These are phyloP conservation scores for Penicillium alfredii DNA, from an alignment of 495 filamentous ascomycete genomes.

Conservation along the genomic window DNA sequence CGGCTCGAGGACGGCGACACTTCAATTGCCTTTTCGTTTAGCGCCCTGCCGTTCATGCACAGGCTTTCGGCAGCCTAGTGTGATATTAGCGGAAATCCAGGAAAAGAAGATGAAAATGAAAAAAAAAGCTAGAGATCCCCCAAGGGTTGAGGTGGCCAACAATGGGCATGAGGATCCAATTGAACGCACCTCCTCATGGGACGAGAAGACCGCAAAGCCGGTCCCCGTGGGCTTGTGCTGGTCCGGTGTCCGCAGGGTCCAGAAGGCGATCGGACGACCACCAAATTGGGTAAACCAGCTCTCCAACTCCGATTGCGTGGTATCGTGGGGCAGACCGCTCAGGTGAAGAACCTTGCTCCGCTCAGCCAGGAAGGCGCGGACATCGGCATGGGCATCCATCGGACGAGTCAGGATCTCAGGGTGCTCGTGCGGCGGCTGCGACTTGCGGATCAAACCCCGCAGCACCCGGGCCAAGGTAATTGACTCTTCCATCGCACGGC, in stretches of 20 bases:
- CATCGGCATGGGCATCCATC: constrained; percentile 94
- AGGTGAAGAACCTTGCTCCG: constrained; percentile 97
- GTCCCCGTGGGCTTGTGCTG: constrained; percentile 98
- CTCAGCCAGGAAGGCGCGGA: constrained; percentile 91
- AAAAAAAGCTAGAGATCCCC: too few relatives aligned
- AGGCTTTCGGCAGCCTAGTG: constrained; percentile 84
- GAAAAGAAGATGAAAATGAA: constrained; percentile 2
- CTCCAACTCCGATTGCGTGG: constrained; percentile 95
- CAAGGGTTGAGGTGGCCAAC: too few relatives aligned
- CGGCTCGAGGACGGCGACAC: constrained; percentile 94
- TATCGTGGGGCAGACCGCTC: constrained; percentile 94
- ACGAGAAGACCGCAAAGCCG: constrained; percentile 96
- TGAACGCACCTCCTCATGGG: constrained; percentile 89
- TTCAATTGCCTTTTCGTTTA: constrained; percentile 98
- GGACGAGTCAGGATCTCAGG: constrained; percentile 88
- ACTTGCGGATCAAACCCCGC: constrained; percentile 87
- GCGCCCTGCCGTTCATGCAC: constrained; percentile 96
- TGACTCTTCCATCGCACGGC: constrained; percentile 95
- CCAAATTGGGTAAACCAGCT: constrained; percentile 99
- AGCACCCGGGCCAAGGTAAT: constrained; percentile 90
- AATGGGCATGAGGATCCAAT: constrained; percentile 6
- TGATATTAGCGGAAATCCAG: constrained; percentile 16
- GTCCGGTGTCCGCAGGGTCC: constrained; percentile 95
- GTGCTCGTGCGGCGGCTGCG: constrained; percentile 86
- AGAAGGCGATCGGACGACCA: constrained; percentile 97